Conservation (phyloP, 169 alveolate species). For the Miamiensis avidus region DNA sequence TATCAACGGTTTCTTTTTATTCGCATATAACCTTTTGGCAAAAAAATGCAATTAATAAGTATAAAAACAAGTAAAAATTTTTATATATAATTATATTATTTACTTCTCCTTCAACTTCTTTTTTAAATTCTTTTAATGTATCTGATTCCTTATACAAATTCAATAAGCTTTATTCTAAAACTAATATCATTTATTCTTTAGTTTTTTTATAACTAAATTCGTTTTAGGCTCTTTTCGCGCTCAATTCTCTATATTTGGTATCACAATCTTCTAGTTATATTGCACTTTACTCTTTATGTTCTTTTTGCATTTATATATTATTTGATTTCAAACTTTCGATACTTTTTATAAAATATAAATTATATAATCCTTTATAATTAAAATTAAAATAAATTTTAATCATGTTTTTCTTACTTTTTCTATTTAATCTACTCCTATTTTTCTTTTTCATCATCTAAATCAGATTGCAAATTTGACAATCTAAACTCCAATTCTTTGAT, state of each 20-base stretch:
- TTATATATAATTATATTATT: neutral
- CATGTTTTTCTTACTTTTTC: conserved; percentile 15
- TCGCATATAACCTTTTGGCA: conserved; percentile 3
- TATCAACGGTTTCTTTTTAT: neutral
- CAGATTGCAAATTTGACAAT: conserved; percentile 35
- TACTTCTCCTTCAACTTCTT: neutral
- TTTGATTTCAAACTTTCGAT: neutral
- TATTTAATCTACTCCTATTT: conserved; percentile 14
- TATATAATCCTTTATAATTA: too few species aligned
- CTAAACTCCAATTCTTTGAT: conserved; percentile 43
- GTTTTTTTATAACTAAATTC: neutral
- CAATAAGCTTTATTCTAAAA: conserved; percentile 28
- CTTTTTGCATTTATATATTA: conserved; percentile 6
- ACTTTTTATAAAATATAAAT: neutral
- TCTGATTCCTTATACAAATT: conserved; percentile 31
- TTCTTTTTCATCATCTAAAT: conserved; percentile 43
- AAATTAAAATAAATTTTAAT: neutral
- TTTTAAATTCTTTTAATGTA: conserved; percentile 1
- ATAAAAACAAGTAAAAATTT: neutral
- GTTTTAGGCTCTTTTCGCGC: neutral
- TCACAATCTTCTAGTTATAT: conserved; percentile 33
- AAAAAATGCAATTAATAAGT: neutral
- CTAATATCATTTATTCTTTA: conserved; percentile 2
- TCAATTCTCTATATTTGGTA: conserved; percentile 20
- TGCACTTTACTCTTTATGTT: conserved; percentile 30